A percentile compares a stretch with the other conserved stretches of the same genome.
phyloP scores from a whole-genome alignment of 208 protist genomes.

The Leishmania martiniquensis region DNA sequence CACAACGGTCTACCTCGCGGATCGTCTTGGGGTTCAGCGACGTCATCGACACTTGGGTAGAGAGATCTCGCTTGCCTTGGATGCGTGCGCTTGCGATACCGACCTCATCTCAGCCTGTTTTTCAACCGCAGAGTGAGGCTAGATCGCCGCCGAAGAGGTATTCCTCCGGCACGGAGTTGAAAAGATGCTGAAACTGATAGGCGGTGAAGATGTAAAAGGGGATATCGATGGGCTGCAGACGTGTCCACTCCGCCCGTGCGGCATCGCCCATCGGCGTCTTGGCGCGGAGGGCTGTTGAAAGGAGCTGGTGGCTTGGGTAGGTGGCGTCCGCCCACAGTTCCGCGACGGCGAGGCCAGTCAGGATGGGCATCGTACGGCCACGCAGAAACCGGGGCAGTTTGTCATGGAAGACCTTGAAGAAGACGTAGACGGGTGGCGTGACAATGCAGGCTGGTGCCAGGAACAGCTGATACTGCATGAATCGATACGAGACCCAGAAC shows the following conservation, averaged over 20 bases:
- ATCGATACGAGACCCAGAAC: constrained; percentile 89
- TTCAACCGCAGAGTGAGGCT: constrained; percentile 62
- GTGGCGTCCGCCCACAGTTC: constrained; percentile 87
- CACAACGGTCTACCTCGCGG: background rate
- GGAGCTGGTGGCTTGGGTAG: constrained; percentile 83
- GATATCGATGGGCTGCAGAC: constrained; percentile 86
- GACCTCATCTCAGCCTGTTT: background rate
- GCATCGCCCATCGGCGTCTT: constrained; percentile 92
- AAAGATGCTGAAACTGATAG: constrained; percentile 86
- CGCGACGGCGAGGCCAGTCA: constrained; percentile 64
- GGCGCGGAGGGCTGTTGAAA: constrained; percentile 76
- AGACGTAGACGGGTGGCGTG: constrained; percentile 85
- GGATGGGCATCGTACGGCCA: constrained; percentile 72
- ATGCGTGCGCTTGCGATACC: background rate
- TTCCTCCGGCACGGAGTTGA: constrained; percentile 69
- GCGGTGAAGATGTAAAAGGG: constrained; percentile 80
- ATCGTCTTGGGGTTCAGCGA: background rate
- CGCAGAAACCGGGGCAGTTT: constrained; percentile 60
- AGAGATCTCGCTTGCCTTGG: background rate
- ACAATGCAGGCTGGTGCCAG: constrained; percentile 77
- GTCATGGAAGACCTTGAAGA: constrained; percentile 82
- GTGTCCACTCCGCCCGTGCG: constrained; percentile 87
- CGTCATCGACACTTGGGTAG: background rate
- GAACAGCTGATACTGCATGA: constrained; percentile 91
- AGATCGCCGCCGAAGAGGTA: constrained; percentile 84